phyloP scores from a whole-genome alignment of 164 flowering plant genomes.

The Vitis vinifera region DNA sequence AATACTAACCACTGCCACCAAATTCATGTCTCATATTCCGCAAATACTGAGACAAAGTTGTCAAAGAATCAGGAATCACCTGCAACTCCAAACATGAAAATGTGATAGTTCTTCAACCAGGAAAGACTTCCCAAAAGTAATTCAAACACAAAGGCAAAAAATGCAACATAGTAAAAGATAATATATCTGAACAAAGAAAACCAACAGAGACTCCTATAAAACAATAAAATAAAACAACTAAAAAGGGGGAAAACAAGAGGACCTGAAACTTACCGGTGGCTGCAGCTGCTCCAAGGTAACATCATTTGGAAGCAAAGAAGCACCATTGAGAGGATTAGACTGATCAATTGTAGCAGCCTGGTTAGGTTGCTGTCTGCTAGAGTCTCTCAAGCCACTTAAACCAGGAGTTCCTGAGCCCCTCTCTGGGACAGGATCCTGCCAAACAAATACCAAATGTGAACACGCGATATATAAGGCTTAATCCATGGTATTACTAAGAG shows the following conservation, averaged over 20 bases:
- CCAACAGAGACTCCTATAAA: neutral
- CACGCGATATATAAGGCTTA: neutral
- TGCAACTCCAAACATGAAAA: constrained; percentile 21
- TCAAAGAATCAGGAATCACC: constrained; percentile 87
- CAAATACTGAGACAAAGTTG: constrained; percentile 72
- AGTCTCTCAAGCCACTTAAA: constrained; percentile 8
- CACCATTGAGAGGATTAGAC: constrained; percentile 11
- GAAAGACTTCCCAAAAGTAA: neutral
- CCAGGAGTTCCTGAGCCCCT: constrained; percentile 11
- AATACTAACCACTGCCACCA: constrained; percentile 45
- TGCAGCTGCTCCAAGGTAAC: constrained; percentile 51
- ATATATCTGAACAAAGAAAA: neutral
- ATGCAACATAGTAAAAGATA: neutral
- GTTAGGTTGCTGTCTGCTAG: constrained; percentile 4
- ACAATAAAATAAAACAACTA: too few relatives aligned
- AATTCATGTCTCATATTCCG: constrained; percentile 62
- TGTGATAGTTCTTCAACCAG: neutral
- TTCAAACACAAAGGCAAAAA: too few relatives aligned
- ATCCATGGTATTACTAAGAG: too few relatives aligned
- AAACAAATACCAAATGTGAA: neutral
- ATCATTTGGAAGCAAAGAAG: constrained; percentile 26
- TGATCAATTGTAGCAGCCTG: neutral
- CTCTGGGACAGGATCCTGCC: constrained; percentile 8
- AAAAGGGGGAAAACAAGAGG: neutral
- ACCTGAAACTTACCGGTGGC: constrained; percentile 51